Percentiles rank a stretch among this genome's conserved stretches.
phyloP scores from a whole-genome alignment of 2,329 filamentous ascomycete species.

The Stenocarpella maydis region DNA sequence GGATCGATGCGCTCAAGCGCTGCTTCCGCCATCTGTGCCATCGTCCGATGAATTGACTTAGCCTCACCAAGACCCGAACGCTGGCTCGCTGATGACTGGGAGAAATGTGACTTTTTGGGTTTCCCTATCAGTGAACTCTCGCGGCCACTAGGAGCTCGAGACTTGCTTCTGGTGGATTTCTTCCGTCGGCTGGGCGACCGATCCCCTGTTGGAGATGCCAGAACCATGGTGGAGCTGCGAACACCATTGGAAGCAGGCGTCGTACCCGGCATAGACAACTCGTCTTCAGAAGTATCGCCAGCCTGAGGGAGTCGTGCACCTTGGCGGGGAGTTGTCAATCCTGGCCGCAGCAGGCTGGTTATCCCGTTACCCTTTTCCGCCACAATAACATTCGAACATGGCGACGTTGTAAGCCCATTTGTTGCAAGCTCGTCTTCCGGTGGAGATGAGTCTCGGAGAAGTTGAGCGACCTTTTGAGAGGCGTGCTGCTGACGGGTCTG shows the following conservation, averaged over 20 bases:
- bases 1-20: neutral
- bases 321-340: neutral
- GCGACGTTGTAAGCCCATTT: neutral
- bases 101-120: neutral
- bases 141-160: neutral
- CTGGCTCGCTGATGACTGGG: constrained; percentile 2
- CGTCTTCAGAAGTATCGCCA: constrained; percentile 32
- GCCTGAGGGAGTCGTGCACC: neutral
- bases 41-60: neutral
- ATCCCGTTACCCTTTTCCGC: neutral
- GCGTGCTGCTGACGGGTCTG: neutral
- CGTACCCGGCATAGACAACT: constrained; percentile 30
- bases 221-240: neutral
- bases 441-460: neutral
- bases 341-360: neutral
- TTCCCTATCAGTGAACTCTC: neutral
- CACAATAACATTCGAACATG: neutral
- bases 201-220: neutral
- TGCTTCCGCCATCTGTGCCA: neutral
- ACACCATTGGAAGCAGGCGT: constrained; percentile 17
- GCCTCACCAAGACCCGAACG: neutral
- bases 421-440: constrained; percentile 31
- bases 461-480: neutral
- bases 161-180: neutral
- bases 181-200: neutral